Conservation (phyloP, 805 yeast species). For the Candida argentea region DNA sequence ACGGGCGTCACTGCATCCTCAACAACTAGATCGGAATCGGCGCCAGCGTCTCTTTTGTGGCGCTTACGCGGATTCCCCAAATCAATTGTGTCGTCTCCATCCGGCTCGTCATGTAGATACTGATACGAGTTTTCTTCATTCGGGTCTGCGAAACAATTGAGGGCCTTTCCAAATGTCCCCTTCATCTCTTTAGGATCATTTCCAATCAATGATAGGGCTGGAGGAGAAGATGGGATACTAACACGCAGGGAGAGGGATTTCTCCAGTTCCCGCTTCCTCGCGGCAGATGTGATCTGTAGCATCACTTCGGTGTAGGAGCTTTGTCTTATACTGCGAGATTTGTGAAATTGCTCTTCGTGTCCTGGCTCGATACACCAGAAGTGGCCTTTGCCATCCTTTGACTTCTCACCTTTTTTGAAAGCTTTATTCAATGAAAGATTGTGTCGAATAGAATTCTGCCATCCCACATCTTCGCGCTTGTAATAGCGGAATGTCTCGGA, state of each 20-base stretch:
- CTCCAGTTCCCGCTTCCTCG: conserved; percentile 3
- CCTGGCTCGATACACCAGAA: conserved; percentile 90
- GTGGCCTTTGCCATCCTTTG: conserved; percentile 85
- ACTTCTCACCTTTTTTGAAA: conserved; percentile 80
- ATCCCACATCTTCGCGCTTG: conserved; percentile 77
- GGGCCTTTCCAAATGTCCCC: conserved; percentile 11
- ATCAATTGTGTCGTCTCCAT: conserved; percentile 2
- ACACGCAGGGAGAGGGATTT: too few relatives aligned
- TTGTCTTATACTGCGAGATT: conserved; percentile 43
- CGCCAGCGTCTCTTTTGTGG: conserved; percentile 9
- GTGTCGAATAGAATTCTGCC: conserved; percentile 97
- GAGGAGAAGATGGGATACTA: conserved; percentile 24
- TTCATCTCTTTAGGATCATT: conserved; percentile 2
- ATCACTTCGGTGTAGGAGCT: conserved; percentile 33
- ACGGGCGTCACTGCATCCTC: background rate
- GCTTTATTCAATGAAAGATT: conserved; percentile 90
- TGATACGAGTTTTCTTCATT: conserved; percentile 6
- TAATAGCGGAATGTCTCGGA: conserved; percentile 77
- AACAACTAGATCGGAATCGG: conserved; percentile 7
- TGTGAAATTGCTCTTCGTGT: conserved; percentile 69
- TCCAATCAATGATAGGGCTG: background rate
- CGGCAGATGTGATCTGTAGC: conserved; percentile 22
- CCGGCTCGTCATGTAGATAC: conserved; percentile 3
- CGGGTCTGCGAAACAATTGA: conserved; percentile 7
- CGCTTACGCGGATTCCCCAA: conserved; percentile 6